These are phyloP conservation scores for Paramecium sexaurelia DNA, from an alignment of 73 alveolate species.

Conservation along the genomic window DNA sequence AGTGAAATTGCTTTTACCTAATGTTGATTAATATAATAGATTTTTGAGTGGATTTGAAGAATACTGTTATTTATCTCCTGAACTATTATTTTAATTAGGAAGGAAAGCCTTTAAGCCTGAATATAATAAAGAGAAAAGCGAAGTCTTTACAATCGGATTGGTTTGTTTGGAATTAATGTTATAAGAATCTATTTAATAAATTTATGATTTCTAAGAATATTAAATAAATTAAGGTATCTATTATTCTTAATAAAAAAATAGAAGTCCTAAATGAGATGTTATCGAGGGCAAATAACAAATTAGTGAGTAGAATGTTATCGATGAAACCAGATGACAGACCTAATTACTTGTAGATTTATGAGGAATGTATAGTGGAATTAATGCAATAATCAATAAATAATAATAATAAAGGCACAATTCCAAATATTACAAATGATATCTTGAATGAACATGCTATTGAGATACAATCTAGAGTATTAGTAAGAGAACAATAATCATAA, in stretches of 20 bases:
- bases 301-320: background rate
- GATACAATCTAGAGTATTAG: background rate
- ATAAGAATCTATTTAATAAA: background rate
- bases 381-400: background rate
- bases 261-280: background rate
- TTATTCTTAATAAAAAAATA: background rate
- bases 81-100: background rate
- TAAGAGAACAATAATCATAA: background rate
- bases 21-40: background rate
- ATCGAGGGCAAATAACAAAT: background rate
- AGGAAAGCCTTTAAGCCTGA: conserved; percentile 16
- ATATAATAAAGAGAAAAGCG: conserved; percentile 43
- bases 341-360: background rate
- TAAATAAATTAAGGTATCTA: conserved; percentile 8
- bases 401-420: background rate
- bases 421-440: background rate
- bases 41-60: conserved; percentile 52
- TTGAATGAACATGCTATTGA: background rate
- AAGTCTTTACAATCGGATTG: conserved; percentile 27
- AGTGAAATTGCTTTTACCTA: conserved; percentile 28
- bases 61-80: conserved; percentile 17
- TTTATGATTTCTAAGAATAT: conserved; percentile 34
- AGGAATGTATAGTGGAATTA: background rate
- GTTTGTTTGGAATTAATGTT: conserved; percentile 32
- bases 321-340: conserved; percentile 28